phyloP scores from a whole-genome alignment of 768 basidiomycete genomes.

The Coprinopsis marcescibilis region DNA sequence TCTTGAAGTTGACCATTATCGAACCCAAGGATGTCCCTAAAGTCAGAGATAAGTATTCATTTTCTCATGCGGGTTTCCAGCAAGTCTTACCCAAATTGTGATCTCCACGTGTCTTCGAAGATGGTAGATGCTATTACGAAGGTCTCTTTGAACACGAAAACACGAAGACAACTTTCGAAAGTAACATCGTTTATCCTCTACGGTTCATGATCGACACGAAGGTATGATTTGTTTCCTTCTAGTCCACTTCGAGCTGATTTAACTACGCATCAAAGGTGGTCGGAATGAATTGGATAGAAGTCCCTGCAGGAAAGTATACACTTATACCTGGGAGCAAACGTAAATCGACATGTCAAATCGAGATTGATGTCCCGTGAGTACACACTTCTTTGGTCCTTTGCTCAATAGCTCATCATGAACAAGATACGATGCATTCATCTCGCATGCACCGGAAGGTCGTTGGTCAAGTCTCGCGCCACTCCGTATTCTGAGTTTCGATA shows the following conservation, averaged over 20 bases:
- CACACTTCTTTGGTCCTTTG: background rate
- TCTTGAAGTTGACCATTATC: conserved; percentile 76
- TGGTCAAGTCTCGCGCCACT: conserved; percentile 93
- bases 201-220: conserved; percentile 99
- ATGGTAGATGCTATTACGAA: conserved; percentile 64
- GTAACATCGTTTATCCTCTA: conserved; percentile 86
- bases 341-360: conserved; percentile 84
- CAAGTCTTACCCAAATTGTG: conserved; percentile 12
- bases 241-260: conserved; percentile 1
- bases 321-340: conserved; percentile 50
- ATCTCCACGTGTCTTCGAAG: conserved; percentile 60
- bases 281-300: conserved; percentile 99
- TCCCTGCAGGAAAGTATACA: conserved; percentile 77
- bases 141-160: conserved; percentile 45
- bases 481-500: conserved; percentile 95
- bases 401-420: background rate
- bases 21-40: conserved; percentile 78
- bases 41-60: conserved; percentile 76
- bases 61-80: background rate
- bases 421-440: conserved; percentile 83
- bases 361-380: conserved; percentile 68
- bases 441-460: conserved; percentile 84
- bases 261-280: conserved; percentile 61
- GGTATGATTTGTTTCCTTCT: conserved; percentile 36
- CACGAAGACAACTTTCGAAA: conserved; percentile 73